Base-by-base conservation (phyloP, 805 yeast species). In the Candida tammaniensis region DNA sequence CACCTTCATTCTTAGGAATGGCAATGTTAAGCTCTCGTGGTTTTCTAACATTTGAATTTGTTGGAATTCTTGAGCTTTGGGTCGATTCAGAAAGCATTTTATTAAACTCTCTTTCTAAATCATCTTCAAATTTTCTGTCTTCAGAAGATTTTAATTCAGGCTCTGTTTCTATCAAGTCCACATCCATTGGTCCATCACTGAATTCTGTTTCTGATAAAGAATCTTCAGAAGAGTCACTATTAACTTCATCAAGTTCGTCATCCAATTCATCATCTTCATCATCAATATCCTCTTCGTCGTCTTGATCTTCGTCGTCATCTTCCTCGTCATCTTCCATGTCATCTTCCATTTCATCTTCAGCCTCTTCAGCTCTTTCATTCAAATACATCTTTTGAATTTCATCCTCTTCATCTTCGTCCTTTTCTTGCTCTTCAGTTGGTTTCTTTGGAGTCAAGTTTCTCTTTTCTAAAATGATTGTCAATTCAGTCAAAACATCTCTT, bases 101-200 rank as follows among this genome's bases (percentile, higher is more conserved):
- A 38, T 72, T 72, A 40, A 77, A 74, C 46, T 81, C 83, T 32
- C 58, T 67, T 24, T 80, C 86, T 31, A 83, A 43, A 22, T 71
- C 76, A 3, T 68, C 74, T 20, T 67, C 72, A 17, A 76, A 67
- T 40, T 66, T 66, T 20, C 50, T 54, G 33, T 69, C 22, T 27
- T 21, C 11, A 21, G 11, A 21, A 11, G 17, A 17, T 17, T 64
- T 64, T 31, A 55, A 55, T 25, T 33, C 40, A 3, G 31, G 31
- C 12, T 36, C 40, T 9, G 30, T 26, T 24, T 31, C 34, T 3
- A 38, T 25, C 28, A 12, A 18, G 33, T 16, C 35, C 26, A 24
- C 12, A 11, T 17, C 27, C 49, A n/a, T 34, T 43, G 11, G 36
- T 46, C 49, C 49, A 2, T 42, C 46, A 12, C 44, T 36, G 24